Evolutionary conservation across 148 eudicot genomes (phyloP).

Genomic region (Nyssa sinensis): DNA sequence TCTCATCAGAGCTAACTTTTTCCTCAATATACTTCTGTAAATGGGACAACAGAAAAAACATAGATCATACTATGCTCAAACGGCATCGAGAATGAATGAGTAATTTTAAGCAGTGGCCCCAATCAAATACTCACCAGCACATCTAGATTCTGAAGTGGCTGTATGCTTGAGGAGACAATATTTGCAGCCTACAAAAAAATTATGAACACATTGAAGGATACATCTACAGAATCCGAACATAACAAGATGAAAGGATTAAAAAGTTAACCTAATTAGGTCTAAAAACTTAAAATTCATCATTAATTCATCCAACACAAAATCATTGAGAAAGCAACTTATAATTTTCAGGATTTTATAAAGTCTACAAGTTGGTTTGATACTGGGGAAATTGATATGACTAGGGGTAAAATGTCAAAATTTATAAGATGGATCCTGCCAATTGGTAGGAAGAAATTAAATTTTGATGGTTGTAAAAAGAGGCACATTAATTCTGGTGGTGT

Average conservation of each 20-base stretch:
- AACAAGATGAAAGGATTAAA: background rate
- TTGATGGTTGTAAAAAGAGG: no score
- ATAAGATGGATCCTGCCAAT: no score
- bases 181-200: conserved; percentile 66
- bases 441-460: no score
- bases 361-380: no score
- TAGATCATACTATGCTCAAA: conserved; percentile 1
- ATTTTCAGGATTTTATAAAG: no score
- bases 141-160: conserved; percentile 68
- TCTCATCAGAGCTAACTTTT: conserved; percentile 56
- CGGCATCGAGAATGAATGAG: background rate
- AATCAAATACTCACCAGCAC: conserved; percentile 51
- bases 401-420: no score
- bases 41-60: conserved; percentile 7
- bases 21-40: conserved; percentile 61
- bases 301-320: background rate
- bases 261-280: background rate
- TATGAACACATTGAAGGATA: background rate
- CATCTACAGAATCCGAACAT: background rate
- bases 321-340: no score
- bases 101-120: conserved; percentile 10
- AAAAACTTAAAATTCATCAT: background rate
- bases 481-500: no score
- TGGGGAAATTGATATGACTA: no score
- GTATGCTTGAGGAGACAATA: conserved; percentile 77